These are phyloP conservation scores for Xylariaceae sp. DNA, from an alignment of 2,329 filamentous ascomycete genomes.

Conservation along the genomic window DNA sequence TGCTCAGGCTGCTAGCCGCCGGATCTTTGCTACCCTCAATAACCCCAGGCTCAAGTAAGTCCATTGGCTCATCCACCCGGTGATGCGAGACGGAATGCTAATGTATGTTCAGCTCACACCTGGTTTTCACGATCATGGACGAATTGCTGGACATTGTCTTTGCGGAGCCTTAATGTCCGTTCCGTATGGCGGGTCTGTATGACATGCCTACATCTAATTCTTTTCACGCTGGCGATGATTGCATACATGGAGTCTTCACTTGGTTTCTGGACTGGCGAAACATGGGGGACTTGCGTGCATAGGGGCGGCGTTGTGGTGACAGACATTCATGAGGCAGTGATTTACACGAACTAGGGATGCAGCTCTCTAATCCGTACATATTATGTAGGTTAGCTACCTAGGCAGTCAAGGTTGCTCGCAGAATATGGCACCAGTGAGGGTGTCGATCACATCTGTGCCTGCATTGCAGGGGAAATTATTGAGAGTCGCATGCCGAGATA, in stretches of 20 bases:
- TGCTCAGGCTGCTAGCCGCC: constrained; percentile 81
- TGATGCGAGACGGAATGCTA: constrained; percentile 8
- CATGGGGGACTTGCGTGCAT: constrained; percentile 8
- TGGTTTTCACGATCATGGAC: constrained; percentile 66
- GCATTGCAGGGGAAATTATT: constrained; percentile 6
- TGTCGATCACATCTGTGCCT: background rate
- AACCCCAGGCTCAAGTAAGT: constrained; percentile 84
- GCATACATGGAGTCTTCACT: constrained; percentile 20
- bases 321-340: constrained; percentile 6
- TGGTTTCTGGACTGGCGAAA: constrained; percentile 3
- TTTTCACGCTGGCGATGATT: constrained; percentile 10
- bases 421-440: background rate
- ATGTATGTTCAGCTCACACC: constrained; percentile 51
- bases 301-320: constrained; percentile 15
- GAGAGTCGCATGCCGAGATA: background rate
- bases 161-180: constrained; percentile 33
- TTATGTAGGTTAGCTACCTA: background rate
- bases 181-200: background rate
- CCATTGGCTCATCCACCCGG: background rate
- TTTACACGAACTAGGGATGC: background rate
- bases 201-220: background rate
- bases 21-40: constrained; percentile 86
- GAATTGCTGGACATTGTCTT: constrained; percentile 64
- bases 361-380: background rate
- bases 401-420: background rate